These are phyloP conservation scores for Colletotrichum plurivorum DNA, from an alignment of 2,329 filamentous ascomycete genomes.

Conservation along the genomic window DNA sequence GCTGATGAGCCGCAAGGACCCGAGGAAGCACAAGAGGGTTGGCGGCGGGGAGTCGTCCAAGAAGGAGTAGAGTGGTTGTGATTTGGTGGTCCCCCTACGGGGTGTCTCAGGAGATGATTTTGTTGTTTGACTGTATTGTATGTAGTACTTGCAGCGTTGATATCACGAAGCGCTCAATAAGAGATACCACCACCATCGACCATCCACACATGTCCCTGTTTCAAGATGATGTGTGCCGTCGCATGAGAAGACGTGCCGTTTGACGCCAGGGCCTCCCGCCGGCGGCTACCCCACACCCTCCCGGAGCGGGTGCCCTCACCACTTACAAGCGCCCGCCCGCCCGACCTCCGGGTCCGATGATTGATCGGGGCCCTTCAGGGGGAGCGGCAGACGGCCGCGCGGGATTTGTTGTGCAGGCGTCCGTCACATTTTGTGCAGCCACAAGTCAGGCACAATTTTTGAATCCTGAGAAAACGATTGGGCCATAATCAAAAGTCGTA, in stretches of 20 bases:
- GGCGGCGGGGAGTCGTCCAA: slow-evolving; percentile 58
- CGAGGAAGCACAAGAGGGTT: slow-evolving; percentile 78
- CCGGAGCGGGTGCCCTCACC: background rate
- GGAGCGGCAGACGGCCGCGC: slow-evolving; percentile 19
- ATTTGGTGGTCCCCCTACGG: background rate
- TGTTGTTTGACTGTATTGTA: background rate
- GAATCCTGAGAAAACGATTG: background rate
- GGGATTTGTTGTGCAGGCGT: slow-evolving; percentile 30
- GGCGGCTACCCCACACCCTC: slow-evolving; percentile 20
- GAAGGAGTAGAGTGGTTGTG: slow-evolving; percentile 45
- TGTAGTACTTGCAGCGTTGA: background rate
- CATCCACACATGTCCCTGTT: background rate
- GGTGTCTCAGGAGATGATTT: background rate
- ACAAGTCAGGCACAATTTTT: background rate
- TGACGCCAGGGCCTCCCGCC: background rate
- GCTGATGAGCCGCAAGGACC: slow-evolving; percentile 83
- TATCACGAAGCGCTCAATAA: background rate
- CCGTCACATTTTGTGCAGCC: slow-evolving; percentile 11
- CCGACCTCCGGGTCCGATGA: no score
- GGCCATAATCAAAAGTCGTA: background rate
- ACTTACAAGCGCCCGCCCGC: slow-evolving; percentile 18
- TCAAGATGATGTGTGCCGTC: background rate
- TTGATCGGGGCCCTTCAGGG: background rate
- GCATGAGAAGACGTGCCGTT: background rate
- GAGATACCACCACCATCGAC: background rate